A percentile compares a stretch with the other conserved stretches of the same genome.
Conservation (phyloP, 176 grass and related monocot species). For the Zoysia japonica region DNA sequence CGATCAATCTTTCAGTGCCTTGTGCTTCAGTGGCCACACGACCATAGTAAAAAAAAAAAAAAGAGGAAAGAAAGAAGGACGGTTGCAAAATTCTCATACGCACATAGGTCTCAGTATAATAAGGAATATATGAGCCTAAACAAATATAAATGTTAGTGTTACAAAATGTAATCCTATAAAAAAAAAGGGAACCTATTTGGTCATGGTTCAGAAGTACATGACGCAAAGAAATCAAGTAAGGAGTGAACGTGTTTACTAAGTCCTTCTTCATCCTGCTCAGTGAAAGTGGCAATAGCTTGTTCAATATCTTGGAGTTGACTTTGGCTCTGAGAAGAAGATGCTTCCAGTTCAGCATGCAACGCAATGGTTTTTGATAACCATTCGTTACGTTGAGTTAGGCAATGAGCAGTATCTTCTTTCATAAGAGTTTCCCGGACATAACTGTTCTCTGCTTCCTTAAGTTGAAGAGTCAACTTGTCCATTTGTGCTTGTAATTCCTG, state of each 20-base stretch:
- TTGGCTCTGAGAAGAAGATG: not conserved
- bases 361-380: not conserved
- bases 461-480: not conserved
- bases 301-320: not conserved
- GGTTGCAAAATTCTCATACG: too few species aligned
- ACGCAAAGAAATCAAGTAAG: not conserved
- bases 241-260: not conserved
- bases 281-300: not conserved
- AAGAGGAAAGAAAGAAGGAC: too few species aligned
- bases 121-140: too few species aligned
- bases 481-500: not conserved
- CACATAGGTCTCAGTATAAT: too few species aligned
- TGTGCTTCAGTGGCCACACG: too few species aligned
- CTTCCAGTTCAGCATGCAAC: not conserved
- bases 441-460: not conserved
- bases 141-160: too few species aligned
- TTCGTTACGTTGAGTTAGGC: not conserved
- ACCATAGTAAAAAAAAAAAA: too few species aligned
- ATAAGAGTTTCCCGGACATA: not conserved
- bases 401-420: not conserved
- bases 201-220: constrained; percentile 4
- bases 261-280: not conserved
- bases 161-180: too few species aligned
- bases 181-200: too few species aligned
- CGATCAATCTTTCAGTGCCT: too few species aligned